A percentile compares a stretch with the other conserved stretches of the same genome.
These are phyloP conservation scores for Irpex sp. DNA, from an alignment of 1,284 basidiomycete species.

Conservation along the genomic window DNA sequence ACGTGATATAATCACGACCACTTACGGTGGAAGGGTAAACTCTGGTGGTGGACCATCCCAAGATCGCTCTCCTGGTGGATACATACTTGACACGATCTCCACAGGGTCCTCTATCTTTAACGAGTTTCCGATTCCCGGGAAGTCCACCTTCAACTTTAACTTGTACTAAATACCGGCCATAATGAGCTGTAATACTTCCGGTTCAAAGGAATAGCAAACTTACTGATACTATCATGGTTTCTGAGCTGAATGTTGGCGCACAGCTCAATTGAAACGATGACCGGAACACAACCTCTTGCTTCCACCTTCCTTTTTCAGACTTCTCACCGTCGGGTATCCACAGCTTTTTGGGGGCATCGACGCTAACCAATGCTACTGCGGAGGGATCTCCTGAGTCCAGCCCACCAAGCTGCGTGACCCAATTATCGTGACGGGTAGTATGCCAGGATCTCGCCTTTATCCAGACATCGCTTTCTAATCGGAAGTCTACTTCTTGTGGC, in stretches of 20 bases:
- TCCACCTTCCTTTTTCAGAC: conserved; percentile 14
- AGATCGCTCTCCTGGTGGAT: not conserved
- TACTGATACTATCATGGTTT: not conserved
- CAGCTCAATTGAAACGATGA: conserved; percentile 11
- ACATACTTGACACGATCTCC: conserved; percentile 2
- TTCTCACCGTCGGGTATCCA: conserved; percentile 15
- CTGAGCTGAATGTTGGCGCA: conserved; percentile 5
- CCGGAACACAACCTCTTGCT: conserved; percentile 13
- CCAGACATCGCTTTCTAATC: not conserved
- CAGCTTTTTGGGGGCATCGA: conserved; percentile 7
- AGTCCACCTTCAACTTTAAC: conserved; percentile 9
- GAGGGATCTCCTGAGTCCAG: not conserved
- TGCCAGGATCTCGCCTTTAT: not conserved
- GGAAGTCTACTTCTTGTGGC: conserved; percentile 5
- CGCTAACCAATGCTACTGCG: not conserved
- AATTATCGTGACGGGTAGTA: not conserved
- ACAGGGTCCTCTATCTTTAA: conserved; percentile 3
- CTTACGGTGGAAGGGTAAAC: conserved; percentile 2
- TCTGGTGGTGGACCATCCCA: conserved; percentile 9
- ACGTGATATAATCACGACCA: not conserved
- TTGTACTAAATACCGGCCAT: conserved; percentile 1
- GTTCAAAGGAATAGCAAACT: not conserved
- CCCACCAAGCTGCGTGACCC: not conserved
- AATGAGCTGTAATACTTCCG: not conserved
- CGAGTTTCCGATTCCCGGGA: conserved; percentile 12